These are phyloP conservation scores for Aspergillus puulaauensis DNA, from an alignment of 2,329 filamentous ascomycete genomes.

Conservation along the genomic window DNA sequence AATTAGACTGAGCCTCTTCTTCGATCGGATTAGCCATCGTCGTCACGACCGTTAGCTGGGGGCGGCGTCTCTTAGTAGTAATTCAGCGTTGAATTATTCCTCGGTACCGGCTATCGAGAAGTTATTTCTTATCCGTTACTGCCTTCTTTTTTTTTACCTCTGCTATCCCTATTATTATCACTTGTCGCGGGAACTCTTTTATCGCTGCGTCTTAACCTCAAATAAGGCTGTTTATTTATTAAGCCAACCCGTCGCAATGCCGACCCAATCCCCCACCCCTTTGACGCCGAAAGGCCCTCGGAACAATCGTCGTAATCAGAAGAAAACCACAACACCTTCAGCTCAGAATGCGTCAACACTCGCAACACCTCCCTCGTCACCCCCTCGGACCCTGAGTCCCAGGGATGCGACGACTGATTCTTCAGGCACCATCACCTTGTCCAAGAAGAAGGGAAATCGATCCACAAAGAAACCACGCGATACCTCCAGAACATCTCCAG, in stretches of 20 bases:
- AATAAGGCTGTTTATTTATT: slow-evolving; percentile 52
- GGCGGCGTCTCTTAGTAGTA: slow-evolving; percentile 8
- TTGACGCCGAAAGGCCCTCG: slow-evolving; percentile 40
- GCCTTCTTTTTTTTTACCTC: slow-evolving; percentile 10
- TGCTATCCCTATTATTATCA: slow-evolving; percentile 19
- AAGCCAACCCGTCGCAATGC: slow-evolving; percentile 48
- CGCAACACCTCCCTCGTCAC: slow-evolving; percentile 38
- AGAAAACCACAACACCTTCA: slow-evolving; percentile 35
- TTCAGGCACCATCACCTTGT: slow-evolving; percentile 27
- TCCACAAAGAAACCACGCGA: slow-evolving; percentile 38
- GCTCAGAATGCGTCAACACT: slow-evolving; percentile 29
- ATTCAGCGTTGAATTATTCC: slow-evolving; percentile 24
- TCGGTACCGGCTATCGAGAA: slow-evolving; percentile 36
- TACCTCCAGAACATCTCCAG: slow-evolving; percentile 25
- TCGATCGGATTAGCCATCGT: slow-evolving; percentile 9
- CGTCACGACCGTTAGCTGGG: slow-evolving; percentile 3
- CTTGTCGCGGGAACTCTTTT: slow-evolving; percentile 25
- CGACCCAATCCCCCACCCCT: slow-evolving; percentile 40
- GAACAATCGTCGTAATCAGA: slow-evolving; percentile 37
- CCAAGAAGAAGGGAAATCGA: slow-evolving; percentile 38
- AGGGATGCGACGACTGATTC: slow-evolving; percentile 31
- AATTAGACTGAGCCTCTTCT: slow-evolving; percentile 17
- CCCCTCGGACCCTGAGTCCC: slow-evolving; percentile 33
- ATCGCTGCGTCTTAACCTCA: slow-evolving; percentile 21
- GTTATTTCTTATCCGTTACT: slow-evolving; percentile 22